These are phyloP conservation scores for Teunomyces stri DNA, from an alignment of 805 yeast genomes.

Conservation along the genomic window DNA sequence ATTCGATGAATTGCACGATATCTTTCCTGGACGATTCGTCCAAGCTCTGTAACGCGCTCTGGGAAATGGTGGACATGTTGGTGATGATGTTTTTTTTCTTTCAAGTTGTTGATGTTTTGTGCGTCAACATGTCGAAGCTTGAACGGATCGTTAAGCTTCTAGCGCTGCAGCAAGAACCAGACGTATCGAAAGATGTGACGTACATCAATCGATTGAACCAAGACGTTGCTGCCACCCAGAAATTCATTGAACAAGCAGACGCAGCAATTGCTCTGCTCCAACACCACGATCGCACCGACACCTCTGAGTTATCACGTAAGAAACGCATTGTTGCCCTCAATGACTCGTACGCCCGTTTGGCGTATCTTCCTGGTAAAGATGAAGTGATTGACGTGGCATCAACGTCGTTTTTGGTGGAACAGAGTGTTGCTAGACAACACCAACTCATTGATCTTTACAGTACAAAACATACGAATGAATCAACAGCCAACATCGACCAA, in stretches of 20 bases:
- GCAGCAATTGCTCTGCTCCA: slow-evolving; percentile 14
- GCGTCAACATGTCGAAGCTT: slow-evolving; percentile 6
- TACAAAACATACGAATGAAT: background rate
- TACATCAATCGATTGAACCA: slow-evolving; percentile 3
- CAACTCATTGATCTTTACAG: background rate
- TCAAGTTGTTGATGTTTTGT: background rate
- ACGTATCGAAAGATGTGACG: background rate
- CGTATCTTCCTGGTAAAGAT: slow-evolving; percentile 26
- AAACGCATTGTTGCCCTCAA: slow-evolving; percentile 18
- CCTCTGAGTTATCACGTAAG: slow-evolving; percentile 3
- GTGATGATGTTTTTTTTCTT: background rate
- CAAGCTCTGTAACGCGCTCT: slow-evolving; percentile 34
- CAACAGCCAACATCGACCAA: background rate
- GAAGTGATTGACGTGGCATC: slow-evolving; percentile 28
- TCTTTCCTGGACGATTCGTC: slow-evolving; percentile 75
- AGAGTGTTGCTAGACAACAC: slow-evolving; percentile 3
- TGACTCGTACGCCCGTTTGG: slow-evolving; percentile 17
- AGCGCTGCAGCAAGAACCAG: slow-evolving; percentile 1
- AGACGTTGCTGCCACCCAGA: slow-evolving; percentile 9
- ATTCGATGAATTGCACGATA: slow-evolving; percentile 69
- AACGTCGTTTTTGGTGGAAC: slow-evolving; percentile 14
- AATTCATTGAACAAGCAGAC: slow-evolving; percentile 22
- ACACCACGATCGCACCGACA: slow-evolving; percentile 1
- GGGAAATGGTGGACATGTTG: slow-evolving; percentile 35
- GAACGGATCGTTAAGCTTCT: background rate